phyloP scores from a whole-genome alignment of 2,329 filamentous ascomycete species.

The Beauveria sp. region DNA sequence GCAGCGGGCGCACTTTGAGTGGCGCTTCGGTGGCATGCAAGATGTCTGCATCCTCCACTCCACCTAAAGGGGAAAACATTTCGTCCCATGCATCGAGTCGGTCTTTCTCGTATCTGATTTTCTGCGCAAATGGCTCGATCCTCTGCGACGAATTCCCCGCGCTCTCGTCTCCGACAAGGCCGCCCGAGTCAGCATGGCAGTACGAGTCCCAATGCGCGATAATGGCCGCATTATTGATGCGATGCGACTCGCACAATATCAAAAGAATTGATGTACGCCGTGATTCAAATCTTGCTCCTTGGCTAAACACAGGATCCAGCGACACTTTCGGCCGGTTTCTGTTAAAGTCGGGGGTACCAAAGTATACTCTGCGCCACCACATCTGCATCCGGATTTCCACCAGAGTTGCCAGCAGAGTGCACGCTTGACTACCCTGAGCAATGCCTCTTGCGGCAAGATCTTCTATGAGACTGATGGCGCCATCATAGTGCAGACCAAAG shows the following conservation, averaged over 20 bases:
- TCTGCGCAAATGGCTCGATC: neutral
- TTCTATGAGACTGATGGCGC: neutral
- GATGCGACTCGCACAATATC: slow-evolving; percentile 11
- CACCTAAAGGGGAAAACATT: neutral
- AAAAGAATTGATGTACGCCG: slow-evolving; percentile 5
- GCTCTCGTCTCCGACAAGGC: too few species aligned
- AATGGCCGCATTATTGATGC: slow-evolving; percentile 8
- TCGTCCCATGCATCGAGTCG: neutral
- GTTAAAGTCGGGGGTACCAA: slow-evolving; percentile 15
- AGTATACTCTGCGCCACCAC: slow-evolving; percentile 19
- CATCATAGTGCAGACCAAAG: slow-evolving; percentile 14
- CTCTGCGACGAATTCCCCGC: neutral
- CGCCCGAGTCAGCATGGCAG: neutral
- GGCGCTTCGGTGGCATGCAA: neutral
- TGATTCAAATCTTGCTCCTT: neutral
- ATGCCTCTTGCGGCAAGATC: neutral
- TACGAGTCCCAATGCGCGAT: slow-evolving; percentile 9
- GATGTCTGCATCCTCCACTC: neutral
- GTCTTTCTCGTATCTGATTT: neutral
- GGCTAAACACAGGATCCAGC: neutral
- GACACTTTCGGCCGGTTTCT: neutral
- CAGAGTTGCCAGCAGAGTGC: slow-evolving; percentile 14
- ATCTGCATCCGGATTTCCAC: slow-evolving; percentile 16
- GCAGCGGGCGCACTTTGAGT: slow-evolving; percentile 7
- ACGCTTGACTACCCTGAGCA: neutral